A percentile compares a stretch with the other conserved stretches of the same genome.
Conservation (phyloP, 129 eudicot genomes). For the Flaveria linearis region DNA sequence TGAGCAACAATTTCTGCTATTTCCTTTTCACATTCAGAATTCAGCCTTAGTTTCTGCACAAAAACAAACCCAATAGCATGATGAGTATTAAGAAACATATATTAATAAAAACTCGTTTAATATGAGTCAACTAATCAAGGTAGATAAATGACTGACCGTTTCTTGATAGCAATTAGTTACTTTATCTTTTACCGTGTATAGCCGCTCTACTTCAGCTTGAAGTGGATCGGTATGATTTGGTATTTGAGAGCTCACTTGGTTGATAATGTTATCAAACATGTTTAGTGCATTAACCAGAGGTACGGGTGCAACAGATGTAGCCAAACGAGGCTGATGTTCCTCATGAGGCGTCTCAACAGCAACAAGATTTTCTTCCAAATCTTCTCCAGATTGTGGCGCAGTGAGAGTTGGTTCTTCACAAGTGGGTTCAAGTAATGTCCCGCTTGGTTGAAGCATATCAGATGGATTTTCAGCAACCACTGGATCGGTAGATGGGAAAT, state of each 20-base stretch:
- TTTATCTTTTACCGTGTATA: slow-evolving; percentile 35
- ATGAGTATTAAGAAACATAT: not conserved
- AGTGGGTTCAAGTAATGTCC: slow-evolving; percentile 10
- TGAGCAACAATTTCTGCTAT: slow-evolving; percentile 57
- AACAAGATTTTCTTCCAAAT: not conserved
- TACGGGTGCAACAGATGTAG: slow-evolving; percentile 22
- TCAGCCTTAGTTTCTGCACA: slow-evolving; percentile 56
- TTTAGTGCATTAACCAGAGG: slow-evolving; percentile 20
- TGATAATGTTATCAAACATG: slow-evolving; percentile 13
- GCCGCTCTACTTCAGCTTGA: slow-evolving; percentile 52
- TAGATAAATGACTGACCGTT: slow-evolving; percentile 44
- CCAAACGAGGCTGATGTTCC: slow-evolving; percentile 11
- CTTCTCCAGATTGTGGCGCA: slow-evolving; percentile 8
- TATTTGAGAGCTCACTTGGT: slow-evolving; percentile 26
- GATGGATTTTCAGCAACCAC: slow-evolving; percentile 31
- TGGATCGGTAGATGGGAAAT: slow-evolving; percentile 2
- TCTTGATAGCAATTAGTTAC: slow-evolving; percentile 42
- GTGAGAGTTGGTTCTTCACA: not conserved
- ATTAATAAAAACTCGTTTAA: not conserved
- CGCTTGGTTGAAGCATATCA: not conserved
- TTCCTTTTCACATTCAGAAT: slow-evolving; percentile 69
- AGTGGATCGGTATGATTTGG: slow-evolving; percentile 55
- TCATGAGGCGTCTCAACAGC: slow-evolving; percentile 11
- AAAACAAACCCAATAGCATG: slow-evolving; percentile 25
- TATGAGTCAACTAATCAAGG: not conserved